phyloP scores from a whole-genome alignment of 2,329 filamentous ascomycete genomes.

The Magnaporthiopsis rhizophila region DNA sequence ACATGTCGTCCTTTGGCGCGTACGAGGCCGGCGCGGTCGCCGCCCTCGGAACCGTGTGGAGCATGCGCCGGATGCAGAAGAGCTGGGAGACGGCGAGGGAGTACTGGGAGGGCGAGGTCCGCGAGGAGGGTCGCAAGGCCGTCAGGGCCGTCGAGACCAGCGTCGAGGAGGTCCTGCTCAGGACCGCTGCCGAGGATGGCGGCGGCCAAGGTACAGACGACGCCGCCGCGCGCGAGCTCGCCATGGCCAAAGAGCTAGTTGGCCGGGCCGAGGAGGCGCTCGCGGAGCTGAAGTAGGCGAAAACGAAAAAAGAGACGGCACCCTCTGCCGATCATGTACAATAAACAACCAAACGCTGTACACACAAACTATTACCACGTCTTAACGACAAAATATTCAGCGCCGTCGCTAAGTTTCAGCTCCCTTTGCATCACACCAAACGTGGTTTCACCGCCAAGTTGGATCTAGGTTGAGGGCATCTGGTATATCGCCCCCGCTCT shows the following conservation, averaged over 20 bases:
- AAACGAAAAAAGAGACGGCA: too few relatives aligned
- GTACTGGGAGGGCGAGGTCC: conserved; percentile 60
- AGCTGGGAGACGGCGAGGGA: conserved; percentile 52
- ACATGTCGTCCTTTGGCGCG: conserved; percentile 45
- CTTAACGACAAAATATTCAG: neutral
- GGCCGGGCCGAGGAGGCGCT: conserved; percentile 42
- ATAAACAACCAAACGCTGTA: neutral
- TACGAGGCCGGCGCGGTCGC: conserved; percentile 57
- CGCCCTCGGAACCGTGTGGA: conserved; percentile 52
- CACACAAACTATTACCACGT: neutral
- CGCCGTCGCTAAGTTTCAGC: neutral
- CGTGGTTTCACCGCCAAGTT: neutral
- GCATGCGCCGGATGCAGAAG: conserved; percentile 50
- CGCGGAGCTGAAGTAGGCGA: conserved; percentile 24
- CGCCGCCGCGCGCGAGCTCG: conserved; percentile 20
- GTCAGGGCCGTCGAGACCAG: conserved; percentile 48
- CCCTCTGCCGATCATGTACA: neutral
- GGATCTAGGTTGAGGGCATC: neutral
- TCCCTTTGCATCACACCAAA: neutral
- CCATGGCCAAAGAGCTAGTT: conserved; percentile 36
- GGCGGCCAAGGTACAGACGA: conserved; percentile 9
- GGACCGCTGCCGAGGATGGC: conserved; percentile 18
- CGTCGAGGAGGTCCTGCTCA: conserved; percentile 36
- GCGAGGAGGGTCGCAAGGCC: conserved; percentile 57
- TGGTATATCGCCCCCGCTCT: neutral